Conservation (phyloP, 2,329 filamentous ascomycete species). For the Scedosporium aurantiacum region DNA sequence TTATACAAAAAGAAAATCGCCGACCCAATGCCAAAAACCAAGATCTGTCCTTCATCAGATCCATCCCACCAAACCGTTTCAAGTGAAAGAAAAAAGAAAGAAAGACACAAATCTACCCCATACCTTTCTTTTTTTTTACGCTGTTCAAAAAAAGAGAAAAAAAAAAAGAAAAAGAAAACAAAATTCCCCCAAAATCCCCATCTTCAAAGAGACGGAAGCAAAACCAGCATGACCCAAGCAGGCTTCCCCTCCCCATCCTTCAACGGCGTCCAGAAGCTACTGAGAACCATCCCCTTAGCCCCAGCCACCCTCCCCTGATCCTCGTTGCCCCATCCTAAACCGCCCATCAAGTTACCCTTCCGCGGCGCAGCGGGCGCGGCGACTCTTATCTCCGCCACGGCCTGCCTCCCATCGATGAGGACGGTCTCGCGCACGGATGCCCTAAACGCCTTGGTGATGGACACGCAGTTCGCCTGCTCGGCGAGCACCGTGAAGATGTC, state of each 20-base stretch:
- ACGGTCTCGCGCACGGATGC: slow-evolving; percentile 29
- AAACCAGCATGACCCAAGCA: not conserved
- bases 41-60: too few species aligned
- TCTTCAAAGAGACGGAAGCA: not conserved
- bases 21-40: too few species aligned
- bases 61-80: too few species aligned
- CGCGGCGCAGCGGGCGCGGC: not conserved
- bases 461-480: slow-evolving; percentile 31
- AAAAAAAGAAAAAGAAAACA: not conserved
- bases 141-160: not conserved
- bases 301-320: not conserved
- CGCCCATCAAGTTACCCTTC: not conserved
- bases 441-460: slow-evolving; percentile 32
- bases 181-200: not conserved
- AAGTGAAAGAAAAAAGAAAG: too few species aligned
- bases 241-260: slow-evolving; percentile 3
- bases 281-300: not conserved
- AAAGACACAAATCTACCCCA: too few species aligned
- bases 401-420: slow-evolving; percentile 21
- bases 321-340: not conserved
- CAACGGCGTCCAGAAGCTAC: slow-evolving; percentile 8
- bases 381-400: slow-evolving; percentile 20
- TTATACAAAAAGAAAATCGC: too few species aligned
- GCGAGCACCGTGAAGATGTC: slow-evolving; percentile 46
- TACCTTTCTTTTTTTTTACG: too few species aligned